Percentiles rank a stretch among this genome's conserved stretches.
Conservation (phyloP, 495 filamentous ascomycete genomes). For the Xylaria telfairii region DNA sequence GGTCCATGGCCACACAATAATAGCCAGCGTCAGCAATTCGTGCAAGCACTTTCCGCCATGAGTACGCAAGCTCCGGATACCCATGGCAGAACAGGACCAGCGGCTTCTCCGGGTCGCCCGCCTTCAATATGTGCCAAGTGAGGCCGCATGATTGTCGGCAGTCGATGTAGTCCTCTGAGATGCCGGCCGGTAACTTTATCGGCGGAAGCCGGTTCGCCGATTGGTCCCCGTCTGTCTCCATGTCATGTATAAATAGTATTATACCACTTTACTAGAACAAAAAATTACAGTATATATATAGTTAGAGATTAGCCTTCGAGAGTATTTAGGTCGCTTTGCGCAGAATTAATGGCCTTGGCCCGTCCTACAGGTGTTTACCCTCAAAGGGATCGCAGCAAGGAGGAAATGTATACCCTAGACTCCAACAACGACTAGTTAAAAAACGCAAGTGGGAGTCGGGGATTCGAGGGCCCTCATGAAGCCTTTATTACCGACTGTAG, state of each 20-base stretch:
- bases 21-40: constrained; percentile 61
- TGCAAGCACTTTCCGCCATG: constrained; percentile 69
- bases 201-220: constrained; percentile 37
- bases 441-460: neutral
- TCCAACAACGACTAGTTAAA: neutral
- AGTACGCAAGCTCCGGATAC: constrained; percentile 72
- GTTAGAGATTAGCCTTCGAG: neutral
- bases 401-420: neutral
- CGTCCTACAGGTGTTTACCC: neutral
- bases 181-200: constrained; percentile 60
- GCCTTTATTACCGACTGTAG: neutral
- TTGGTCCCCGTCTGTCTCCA: neutral
- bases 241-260: neutral
- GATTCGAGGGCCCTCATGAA: neutral
- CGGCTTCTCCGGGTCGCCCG: constrained; percentile 57
- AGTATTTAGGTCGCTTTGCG: neutral
- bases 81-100: constrained; percentile 70
- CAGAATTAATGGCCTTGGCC: neutral
- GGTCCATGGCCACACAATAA: constrained; percentile 70
- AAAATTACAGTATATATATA: neutral
- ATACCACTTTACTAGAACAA: neutral
- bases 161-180: constrained; percentile 58
- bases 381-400: neutral
- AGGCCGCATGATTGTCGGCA: constrained; percentile 55
- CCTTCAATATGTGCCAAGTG: constrained; percentile 66